Base-by-base conservation (phyloP, 495 filamentous ascomycete genomes). In the Neurospora sp. region DNA sequence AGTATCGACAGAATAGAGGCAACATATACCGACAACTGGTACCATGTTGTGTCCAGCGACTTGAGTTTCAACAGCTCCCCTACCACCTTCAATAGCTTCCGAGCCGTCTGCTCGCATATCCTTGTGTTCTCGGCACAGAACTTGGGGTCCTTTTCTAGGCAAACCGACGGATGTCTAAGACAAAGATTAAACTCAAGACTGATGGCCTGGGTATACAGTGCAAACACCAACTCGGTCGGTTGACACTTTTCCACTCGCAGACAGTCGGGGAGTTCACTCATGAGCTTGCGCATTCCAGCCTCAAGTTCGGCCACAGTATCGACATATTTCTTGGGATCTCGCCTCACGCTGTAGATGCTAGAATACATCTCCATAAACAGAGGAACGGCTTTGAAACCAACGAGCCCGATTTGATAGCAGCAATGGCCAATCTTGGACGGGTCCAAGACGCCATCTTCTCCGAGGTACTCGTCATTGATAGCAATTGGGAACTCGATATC, bases 21-120 rank as follows among this genome's bases (percentile, higher is more conserved):
- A 9, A 94, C 84, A 77, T 92, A 93, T 27, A 92, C 86, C 0
- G 91, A 89, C 69, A 86, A 81, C 72, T 89, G 90, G 74, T 92
- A 91, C 92, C 92, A 94, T n/a, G 92, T 93, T 14, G 90, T 92
- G 75, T 95, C 92, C n/a, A 94, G 81, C 74, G 90, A 89, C 78
- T 89, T 89, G 66, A 86, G 80, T 77, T 87, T 86, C 69, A 88
- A 85, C 37, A 94, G 78, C 62, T 86, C 83, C 38, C 84, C 82
- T 14, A 92, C 85, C 48, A 87, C 85, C 69, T 84, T 82, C 20
- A 95, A 84, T 76, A 94, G 88, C 71, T 88, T 84, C 74, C 85
- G 85, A 42, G 91, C 87, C 35, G 89, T 85, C 20, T 91, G 89
- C 31, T 93, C 88, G 77, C 91, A 94, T 46, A 90, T 86, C 69